Conservation (phyloP, 306 rosid genomes). For the Alnus rubra region DNA sequence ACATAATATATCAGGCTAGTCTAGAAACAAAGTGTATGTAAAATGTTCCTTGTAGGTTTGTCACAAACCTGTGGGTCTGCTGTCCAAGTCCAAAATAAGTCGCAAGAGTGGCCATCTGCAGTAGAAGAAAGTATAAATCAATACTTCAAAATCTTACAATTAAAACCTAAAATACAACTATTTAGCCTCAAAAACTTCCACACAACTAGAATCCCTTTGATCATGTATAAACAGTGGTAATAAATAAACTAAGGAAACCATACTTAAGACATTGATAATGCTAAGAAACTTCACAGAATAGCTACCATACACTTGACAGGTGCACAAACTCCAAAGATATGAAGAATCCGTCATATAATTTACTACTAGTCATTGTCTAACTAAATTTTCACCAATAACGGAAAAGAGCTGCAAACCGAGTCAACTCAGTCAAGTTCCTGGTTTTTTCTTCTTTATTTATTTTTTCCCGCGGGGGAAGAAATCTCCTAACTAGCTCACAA, state of each 20-base stretch:
- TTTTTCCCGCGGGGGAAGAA: neutral
- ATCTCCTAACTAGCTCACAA: neutral
- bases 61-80: constrained; percentile 79
- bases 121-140: constrained; percentile 5
- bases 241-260: neutral
- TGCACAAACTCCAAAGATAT: neutral
- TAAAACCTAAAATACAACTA: neutral
- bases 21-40: neutral
- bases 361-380: neutral
- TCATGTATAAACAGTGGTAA: neutral
- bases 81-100: constrained; percentile 91
- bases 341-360: neutral
- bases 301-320: neutral
- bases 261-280: neutral
- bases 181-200: constrained; percentile 5
- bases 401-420: neutral
- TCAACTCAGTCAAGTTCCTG: neutral
- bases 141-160: constrained; percentile 3
- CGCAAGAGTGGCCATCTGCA: constrained; percentile 94
- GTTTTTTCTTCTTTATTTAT: neutral
- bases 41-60: constrained; percentile 6
- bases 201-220: neutral
- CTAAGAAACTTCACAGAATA: constrained; percentile 3
- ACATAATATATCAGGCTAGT: neutral
- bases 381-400: neutral